These are phyloP conservation scores for Pseudoneurospora amorphoporcata DNA, from an alignment of 495 filamentous ascomycete species.

Conservation along the genomic window DNA sequence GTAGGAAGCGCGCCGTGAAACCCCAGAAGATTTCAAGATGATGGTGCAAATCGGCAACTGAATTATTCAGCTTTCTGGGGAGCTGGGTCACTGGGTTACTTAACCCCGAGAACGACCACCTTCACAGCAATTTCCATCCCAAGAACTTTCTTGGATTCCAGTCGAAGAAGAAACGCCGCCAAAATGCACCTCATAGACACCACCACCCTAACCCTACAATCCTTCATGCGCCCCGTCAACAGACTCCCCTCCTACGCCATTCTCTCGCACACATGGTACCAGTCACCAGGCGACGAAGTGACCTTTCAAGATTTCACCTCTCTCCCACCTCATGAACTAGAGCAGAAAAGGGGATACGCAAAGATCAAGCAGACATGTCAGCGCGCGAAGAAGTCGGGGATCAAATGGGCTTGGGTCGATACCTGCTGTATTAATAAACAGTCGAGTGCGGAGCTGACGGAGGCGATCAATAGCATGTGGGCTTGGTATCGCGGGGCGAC, in stretches of 20 bases:
- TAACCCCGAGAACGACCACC: background rate
- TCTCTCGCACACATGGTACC: constrained; percentile 27
- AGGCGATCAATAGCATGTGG: constrained; percentile 42
- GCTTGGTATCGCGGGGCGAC: constrained; percentile 24
- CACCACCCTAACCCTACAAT: constrained; percentile 24
- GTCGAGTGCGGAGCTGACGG: constrained; percentile 33
- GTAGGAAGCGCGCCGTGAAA: background rate
- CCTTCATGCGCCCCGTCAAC: constrained; percentile 19
- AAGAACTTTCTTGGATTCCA: too few relatives aligned
- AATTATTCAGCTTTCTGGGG: background rate
- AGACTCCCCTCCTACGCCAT: constrained; percentile 26
- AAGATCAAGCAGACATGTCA: constrained; percentile 26
- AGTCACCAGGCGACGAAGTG: constrained; percentile 18
- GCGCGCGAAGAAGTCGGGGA: constrained; percentile 14
- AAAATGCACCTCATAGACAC: constrained; percentile 36
- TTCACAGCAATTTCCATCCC: too few relatives aligned
- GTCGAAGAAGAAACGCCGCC: background rate
- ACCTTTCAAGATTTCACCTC: constrained; percentile 20
- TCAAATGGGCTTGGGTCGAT: constrained; percentile 35
- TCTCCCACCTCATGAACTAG: constrained; percentile 1
- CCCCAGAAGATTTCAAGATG: background rate
- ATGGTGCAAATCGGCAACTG: background rate
- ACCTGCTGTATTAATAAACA: constrained; percentile 39
- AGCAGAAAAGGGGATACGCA: background rate
- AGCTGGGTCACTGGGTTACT: background rate